Percentiles rank a stretch among this genome's conserved stretches.
Conservation (phyloP, 306 rosid species). For the Crotalaria pallida region DNA sequence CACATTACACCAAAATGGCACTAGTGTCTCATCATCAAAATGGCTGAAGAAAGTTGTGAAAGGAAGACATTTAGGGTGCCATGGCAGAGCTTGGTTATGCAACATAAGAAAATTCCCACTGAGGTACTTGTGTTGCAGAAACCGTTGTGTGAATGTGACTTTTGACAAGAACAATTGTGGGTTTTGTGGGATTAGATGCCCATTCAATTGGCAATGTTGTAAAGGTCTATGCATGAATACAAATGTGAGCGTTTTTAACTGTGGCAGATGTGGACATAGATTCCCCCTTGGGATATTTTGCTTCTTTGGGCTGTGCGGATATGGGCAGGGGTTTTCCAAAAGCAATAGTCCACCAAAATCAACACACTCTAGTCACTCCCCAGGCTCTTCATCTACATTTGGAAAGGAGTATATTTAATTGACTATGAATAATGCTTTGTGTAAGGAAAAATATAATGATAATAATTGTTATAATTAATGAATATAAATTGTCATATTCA, state of each 20-base stretch:
- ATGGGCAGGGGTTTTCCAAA: constrained; percentile 18
- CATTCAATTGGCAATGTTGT: constrained; percentile 52
- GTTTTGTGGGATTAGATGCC: constrained; percentile 39
- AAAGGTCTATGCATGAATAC: constrained; percentile 44
- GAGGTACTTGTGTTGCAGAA: constrained; percentile 38
- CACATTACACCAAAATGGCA: neutral
- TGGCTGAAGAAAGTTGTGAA: constrained; percentile 29
- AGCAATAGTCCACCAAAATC: too few species aligned
- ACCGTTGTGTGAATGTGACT: constrained; percentile 46
- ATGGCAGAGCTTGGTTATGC: constrained; percentile 33
- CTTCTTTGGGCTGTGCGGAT: constrained; percentile 63
- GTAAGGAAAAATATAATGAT: neutral
- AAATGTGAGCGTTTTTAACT: constrained; percentile 36
- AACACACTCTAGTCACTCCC: neutral
- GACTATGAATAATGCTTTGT: neutral
- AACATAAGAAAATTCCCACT: constrained; percentile 17
- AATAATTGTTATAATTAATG: neutral
- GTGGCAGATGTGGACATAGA: constrained; percentile 61
- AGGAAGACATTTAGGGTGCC: constrained; percentile 35
- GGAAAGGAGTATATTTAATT: neutral
- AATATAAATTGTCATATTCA: neutral
- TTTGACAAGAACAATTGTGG: constrained; percentile 56
- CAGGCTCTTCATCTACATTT: neutral
- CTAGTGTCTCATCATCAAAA: neutral
- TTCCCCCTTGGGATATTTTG: constrained; percentile 43